phyloP scores from a whole-genome alignment of 2,329 filamentous ascomycete genomes.

The Cercospora sp. region DNA sequence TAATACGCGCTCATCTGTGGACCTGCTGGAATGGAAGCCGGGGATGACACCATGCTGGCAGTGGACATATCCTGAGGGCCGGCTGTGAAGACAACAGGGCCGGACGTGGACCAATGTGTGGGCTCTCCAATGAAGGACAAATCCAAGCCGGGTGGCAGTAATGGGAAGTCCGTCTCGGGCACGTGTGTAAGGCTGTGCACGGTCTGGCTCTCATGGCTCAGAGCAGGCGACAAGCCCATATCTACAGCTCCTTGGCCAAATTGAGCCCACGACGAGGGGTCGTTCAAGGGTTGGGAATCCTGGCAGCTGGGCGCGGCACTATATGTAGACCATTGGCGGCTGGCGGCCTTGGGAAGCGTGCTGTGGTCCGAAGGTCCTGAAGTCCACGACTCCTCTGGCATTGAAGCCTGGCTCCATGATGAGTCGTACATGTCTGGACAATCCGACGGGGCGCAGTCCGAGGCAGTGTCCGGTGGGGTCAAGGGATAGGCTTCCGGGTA shows the following conservation, averaged over 20 bases:
- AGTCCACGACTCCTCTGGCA: conserved; percentile 34
- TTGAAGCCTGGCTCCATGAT: conserved; percentile 31
- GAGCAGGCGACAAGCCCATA: conserved; percentile 38
- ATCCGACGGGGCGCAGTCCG: conserved; percentile 35
- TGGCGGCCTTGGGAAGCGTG: conserved; percentile 27
- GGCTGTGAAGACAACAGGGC: conserved; percentile 20
- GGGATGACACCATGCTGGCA: conserved; percentile 16
- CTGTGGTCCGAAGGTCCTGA: conserved; percentile 31
- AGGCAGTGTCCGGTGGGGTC: conserved; percentile 37
- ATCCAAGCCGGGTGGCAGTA: conserved; percentile 35
- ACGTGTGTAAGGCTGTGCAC: conserved; percentile 35
- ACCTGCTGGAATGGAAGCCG: conserved; percentile 7
- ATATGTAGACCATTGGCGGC: conserved; percentile 28
- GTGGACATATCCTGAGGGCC: conserved; percentile 18
- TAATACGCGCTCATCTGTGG: conserved; percentile 6
- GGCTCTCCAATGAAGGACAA: conserved; percentile 33
- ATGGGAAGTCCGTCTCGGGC: conserved; percentile 32
- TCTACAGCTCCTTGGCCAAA: conserved; percentile 36
- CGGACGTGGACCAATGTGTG: conserved; percentile 25
- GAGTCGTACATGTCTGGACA: conserved; percentile 32
- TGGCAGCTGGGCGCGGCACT: conserved; percentile 22
- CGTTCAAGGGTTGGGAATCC: conserved; percentile 24
- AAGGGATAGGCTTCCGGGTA: conserved; percentile 30
- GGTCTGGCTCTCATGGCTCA: conserved; percentile 41
- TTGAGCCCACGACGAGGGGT: conserved; percentile 30